These are phyloP conservation scores for Thermoascus crustaceus DNA, from an alignment of 2,329 filamentous ascomycete genomes.

Conservation along the genomic window DNA sequence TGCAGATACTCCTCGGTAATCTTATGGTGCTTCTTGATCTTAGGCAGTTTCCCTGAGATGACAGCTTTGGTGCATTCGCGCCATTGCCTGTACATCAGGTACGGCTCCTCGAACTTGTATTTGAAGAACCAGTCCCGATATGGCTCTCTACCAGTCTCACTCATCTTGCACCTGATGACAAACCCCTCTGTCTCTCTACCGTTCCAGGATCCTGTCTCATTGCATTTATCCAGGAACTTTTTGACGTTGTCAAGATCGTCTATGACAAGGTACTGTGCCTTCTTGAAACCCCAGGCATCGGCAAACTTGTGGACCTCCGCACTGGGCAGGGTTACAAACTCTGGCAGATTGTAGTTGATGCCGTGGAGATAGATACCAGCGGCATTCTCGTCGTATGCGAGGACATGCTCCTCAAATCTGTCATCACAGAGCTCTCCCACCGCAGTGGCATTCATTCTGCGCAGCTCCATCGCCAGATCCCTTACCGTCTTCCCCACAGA, in stretches of 20 bases:
- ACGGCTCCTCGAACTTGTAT: slow-evolving; percentile 98
- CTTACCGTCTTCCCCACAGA: slow-evolving; percentile 67
- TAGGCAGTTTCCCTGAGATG: slow-evolving; percentile 66
- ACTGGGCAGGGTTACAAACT: slow-evolving; percentile 81
- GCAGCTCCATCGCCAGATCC: slow-evolving; percentile 69
- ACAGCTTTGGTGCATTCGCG: slow-evolving; percentile 90
- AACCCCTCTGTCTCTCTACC: slow-evolving; percentile 95
- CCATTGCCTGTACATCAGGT: slow-evolving; percentile 98
- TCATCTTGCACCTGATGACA: slow-evolving; percentile 79
- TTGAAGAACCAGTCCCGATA: slow-evolving; percentile 99
- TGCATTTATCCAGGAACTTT: slow-evolving; percentile 71
- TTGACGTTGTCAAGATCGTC: slow-evolving; percentile 67
- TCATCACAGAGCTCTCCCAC: slow-evolving; percentile 97
- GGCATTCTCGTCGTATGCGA: slow-evolving; percentile 73
- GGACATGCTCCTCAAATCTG: slow-evolving; percentile 90
- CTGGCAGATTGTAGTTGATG: slow-evolving; percentile 88
- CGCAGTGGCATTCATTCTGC: slow-evolving; percentile 78
- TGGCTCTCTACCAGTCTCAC: slow-evolving; percentile 38
- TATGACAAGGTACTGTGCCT: slow-evolving; percentile 71
- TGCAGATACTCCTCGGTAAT: slow-evolving; percentile 88
- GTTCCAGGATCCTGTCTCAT: slow-evolving; percentile 80
- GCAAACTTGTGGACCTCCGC: slow-evolving; percentile 81
- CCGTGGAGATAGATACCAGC: slow-evolving; percentile 93
- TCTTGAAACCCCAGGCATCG: slow-evolving; percentile 85
- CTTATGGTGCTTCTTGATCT: slow-evolving; percentile 73